These are phyloP conservation scores for Elsinoe perseae DNA, from an alignment of 2,329 filamentous ascomycete species.

Conservation along the genomic window DNA sequence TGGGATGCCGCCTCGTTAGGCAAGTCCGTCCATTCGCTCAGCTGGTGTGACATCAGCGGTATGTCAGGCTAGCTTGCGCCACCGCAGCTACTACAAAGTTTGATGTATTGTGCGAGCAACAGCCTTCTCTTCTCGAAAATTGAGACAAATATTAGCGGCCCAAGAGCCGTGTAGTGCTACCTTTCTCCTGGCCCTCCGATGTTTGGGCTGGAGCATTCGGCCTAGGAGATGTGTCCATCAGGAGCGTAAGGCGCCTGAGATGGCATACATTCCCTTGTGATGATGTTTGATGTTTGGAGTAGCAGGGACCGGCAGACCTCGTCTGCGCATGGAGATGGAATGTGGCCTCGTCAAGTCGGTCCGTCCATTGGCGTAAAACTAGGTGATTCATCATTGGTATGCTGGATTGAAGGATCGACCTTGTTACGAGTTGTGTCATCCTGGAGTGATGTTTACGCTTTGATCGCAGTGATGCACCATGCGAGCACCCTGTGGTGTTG, in stretches of 20 bases:
- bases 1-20: conserved; percentile 7
- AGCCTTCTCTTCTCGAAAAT: too few relatives aligned
- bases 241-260: too few relatives aligned
- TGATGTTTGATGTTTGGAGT: not conserved
- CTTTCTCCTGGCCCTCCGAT: too few relatives aligned
- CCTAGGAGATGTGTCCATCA: too few relatives aligned
- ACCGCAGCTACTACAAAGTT: not conserved
- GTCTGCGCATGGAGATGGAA: not conserved
- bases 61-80: not conserved
- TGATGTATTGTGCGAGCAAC: too few relatives aligned
- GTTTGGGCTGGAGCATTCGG: too few relatives aligned
- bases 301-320: not conserved
- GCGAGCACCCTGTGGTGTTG: too few relatives aligned
- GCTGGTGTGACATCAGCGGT: not conserved
- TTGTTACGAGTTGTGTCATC: not conserved
- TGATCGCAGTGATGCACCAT: too few relatives aligned
- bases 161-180: too few relatives aligned
- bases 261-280: too few relatives aligned
- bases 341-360: not conserved
- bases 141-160: too few relatives aligned
- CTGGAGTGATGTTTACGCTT: not conserved
- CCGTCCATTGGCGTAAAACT: not conserved
- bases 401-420: not conserved
- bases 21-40: not conserved
- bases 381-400: not conserved